Conservation (phyloP, 164 flowering plant species). For the Tetrastigma voinierianum region DNA sequence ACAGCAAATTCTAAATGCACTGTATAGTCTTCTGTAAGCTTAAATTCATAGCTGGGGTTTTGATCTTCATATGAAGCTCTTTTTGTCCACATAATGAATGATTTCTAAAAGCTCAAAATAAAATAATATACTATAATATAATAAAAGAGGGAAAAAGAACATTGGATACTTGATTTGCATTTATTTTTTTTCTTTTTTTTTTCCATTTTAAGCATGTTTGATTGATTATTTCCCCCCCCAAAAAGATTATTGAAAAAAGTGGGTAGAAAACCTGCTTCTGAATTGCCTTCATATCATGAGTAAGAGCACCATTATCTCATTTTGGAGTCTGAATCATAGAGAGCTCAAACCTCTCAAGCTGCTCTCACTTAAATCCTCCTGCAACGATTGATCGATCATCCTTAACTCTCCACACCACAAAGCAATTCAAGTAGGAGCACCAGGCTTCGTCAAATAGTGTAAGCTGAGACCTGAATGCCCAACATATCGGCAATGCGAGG, state of each 20-base stretch:
- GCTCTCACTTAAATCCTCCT: slow-evolving; percentile 92
- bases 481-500: slow-evolving; percentile 24
- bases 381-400: slow-evolving; percentile 84
- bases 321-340: slow-evolving; percentile 92
- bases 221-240: neutral
- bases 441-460: slow-evolving; percentile 81
- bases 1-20: too few relatives aligned
- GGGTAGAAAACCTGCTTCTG: slow-evolving; percentile 69
- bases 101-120: too few relatives aligned
- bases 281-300: slow-evolving; percentile 90
- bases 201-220: neutral
- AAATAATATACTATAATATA: too few relatives aligned
- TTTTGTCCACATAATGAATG: too few relatives aligned
- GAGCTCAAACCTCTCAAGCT: slow-evolving; percentile 91
- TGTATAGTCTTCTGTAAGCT: too few relatives aligned
- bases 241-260: too few relatives aligned
- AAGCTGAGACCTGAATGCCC: slow-evolving; percentile 75
- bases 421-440: slow-evolving; percentile 81
- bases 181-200: too few relatives aligned
- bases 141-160: too few relatives aligned
- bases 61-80: too few relatives aligned
- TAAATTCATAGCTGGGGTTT: too few relatives aligned
- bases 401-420: slow-evolving; percentile 94
- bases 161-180: too few relatives aligned
- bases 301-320: slow-evolving; percentile 53